Base-by-base conservation (phyloP, 176 grass and related monocot species). In the Lolium rigidum region DNA sequence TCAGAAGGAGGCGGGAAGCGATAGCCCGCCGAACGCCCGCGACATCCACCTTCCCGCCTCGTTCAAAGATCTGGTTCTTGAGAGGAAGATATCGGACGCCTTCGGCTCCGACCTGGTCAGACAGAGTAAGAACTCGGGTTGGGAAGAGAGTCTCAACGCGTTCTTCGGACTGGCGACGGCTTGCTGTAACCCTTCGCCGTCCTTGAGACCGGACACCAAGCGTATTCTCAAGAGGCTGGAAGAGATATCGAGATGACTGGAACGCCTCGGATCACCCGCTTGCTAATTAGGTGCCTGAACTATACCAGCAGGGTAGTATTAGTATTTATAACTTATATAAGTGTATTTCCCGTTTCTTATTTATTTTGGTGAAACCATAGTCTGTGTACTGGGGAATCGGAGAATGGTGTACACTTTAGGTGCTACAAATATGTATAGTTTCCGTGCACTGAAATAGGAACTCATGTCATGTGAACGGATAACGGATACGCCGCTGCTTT, bases 31-130 rank as follows among this genome's bases (percentile, higher is more conserved):
- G 1, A 92, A 87, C 18, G 84, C 67, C 6, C 84, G 92, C 4
- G 94, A 93, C 63, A 84, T 95, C 81, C 89, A 88, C 48, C 31
- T 93, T 56, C 91, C 84, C 1, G 76, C 84, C 74, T 85, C 83
- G n/a, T 95, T 95, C 86, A 95, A 89, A 70, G 89, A 95, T 38
- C 80, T 93, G 82, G 87, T 95, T 15, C 89, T 93, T 4, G 94
- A 95, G 87, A 89, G 91, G 77, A 95, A 93, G 89, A 91, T 95
- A 41, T 76, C 89, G 0, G 87, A 89, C 28, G 91, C 86, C 10
- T 93, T 95, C 46, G 75, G 89, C 5, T 93, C 91, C 5, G 91
- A 84, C 20, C 81, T 95, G 9, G 87, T 87, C 80, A 87, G 76
- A 2, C 89, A 80, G 68, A 91, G 87, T 52, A 93, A 88, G 65